A percentile compares a stretch with the other conserved stretches of the same genome.
Evolutionary conservation across 2,329 filamentous ascomycete genomes (phyloP).

Genomic region (Aspergillus novofumigatus): DNA sequence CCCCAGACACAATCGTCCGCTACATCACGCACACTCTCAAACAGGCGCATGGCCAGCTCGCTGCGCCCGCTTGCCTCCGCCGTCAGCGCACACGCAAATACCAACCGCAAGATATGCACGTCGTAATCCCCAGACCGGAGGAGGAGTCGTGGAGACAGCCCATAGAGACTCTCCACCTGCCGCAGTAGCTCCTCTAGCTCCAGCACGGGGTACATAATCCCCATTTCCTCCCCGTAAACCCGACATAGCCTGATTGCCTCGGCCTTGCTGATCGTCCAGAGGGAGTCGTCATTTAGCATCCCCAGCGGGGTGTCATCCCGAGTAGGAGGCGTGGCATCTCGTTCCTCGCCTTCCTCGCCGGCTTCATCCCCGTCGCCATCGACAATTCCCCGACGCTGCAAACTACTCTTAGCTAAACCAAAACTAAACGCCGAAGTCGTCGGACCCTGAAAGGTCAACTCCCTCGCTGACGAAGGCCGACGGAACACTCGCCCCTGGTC

Average conservation of each 20-base stretch:
- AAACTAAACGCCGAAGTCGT: conserved; percentile 80
- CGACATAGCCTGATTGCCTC: conserved; percentile 76
- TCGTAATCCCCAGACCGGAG: conserved; percentile 44
- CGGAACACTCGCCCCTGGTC: conserved; percentile 12
- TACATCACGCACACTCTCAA: conserved; percentile 68
- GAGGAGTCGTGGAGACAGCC: conserved; percentile 4
- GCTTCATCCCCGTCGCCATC: conserved; percentile 37
- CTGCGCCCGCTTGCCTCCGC: conserved; percentile 77
- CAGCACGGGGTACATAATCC: conserved; percentile 83
- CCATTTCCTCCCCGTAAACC: conserved; percentile 82
- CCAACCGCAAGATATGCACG: conserved; percentile 71
- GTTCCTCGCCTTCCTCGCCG: conserved; percentile 18
- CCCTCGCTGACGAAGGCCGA: conserved; percentile 36
- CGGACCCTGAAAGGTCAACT: conserved; percentile 71
- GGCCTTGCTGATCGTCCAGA: conserved; percentile 69
- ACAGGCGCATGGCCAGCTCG: conserved; percentile 66
- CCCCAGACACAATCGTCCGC: conserved; percentile 62
- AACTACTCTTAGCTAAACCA: conserved; percentile 76
- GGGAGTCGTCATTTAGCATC: conserved; percentile 61
- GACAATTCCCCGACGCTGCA: conserved; percentile 82
- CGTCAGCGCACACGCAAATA: conserved; percentile 72
- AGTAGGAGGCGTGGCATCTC: no score
- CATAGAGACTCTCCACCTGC: conserved; percentile 63
- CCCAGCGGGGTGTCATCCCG: no score
- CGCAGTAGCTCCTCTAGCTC: conserved; percentile 64